phyloP scores from a whole-genome alignment of 768 basidiomycete genomes.

The Trametes cinnabarina region DNA sequence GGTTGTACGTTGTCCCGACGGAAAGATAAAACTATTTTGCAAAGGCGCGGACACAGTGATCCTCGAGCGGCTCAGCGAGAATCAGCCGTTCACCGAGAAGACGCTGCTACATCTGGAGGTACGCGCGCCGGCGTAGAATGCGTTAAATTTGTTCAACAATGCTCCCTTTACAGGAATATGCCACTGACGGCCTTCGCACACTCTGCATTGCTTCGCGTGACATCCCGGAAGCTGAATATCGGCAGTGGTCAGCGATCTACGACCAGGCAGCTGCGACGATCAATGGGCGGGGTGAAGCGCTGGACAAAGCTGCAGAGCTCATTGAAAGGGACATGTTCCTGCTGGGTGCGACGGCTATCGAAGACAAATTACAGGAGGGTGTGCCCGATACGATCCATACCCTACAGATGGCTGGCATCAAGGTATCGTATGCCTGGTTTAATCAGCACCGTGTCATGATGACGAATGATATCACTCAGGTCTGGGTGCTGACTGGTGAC shows the following conservation, averaged over 20 bases:
- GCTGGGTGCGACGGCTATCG: conserved; percentile 95
- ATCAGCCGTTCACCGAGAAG: conserved; percentile 81
- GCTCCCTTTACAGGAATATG: conserved; percentile 80
- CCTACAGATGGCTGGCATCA: conserved; percentile 96
- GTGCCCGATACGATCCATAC: conserved; percentile 99
- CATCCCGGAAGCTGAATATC: conserved; percentile 87
- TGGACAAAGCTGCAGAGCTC: conserved; percentile 91
- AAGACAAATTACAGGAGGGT: conserved; percentile 97
- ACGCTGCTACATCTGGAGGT: conserved; percentile 92
- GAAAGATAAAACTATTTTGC: conserved; percentile 90
- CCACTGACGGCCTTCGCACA: conserved; percentile 94
- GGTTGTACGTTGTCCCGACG: conserved; percentile 80
- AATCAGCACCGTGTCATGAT: no score
- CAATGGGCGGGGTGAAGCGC: conserved; percentile 90
- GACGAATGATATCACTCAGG: conserved; percentile 37
- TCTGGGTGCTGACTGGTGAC: conserved; percentile 98
- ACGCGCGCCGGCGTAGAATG: background rate
- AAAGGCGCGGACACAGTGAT: conserved; percentile 99
- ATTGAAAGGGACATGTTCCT: conserved; percentile 94
- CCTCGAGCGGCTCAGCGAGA: conserved; percentile 83
- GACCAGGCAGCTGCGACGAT: conserved; percentile 93
- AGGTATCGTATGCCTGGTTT: conserved; percentile 42
- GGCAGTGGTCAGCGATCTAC: conserved; percentile 84
- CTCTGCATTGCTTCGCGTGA: conserved; percentile 96
- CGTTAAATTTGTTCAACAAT: background rate